Evolutionary conservation across 192 early-diverging fungal species (phyloP).

Genomic region (Linnemannia elongata): DNA sequence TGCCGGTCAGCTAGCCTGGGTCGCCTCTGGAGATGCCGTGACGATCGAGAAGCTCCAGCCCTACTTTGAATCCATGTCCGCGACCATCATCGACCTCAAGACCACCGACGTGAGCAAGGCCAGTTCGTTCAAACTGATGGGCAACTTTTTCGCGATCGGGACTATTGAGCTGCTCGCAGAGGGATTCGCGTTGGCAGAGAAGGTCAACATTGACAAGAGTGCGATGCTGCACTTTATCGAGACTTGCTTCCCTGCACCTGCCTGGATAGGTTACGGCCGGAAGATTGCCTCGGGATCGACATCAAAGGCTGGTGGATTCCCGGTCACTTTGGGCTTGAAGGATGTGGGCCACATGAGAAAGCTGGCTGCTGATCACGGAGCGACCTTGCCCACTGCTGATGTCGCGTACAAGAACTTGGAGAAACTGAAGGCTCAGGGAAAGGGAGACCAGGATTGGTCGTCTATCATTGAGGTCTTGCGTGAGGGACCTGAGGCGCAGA

Average conservation of each 20-base stretch:
- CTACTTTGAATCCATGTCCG: slow-evolving; percentile 63
- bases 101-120: slow-evolving; percentile 60
- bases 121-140: slow-evolving; percentile 70
- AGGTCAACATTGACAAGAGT: slow-evolving; percentile 62
- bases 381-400: slow-evolving; percentile 51
- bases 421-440: slow-evolving; percentile 5
- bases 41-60: slow-evolving; percentile 56
- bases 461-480: slow-evolving; percentile 8
- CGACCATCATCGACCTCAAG: slow-evolving; percentile 58
- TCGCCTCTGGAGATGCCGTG: slow-evolving; percentile 63
- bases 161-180: slow-evolving; percentile 72
- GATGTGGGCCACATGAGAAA: slow-evolving; percentile 57
- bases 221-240: slow-evolving; percentile 66
- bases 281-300: slow-evolving; percentile 55
- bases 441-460: slow-evolving; percentile 27
- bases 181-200: slow-evolving; percentile 69
- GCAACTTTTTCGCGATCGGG: slow-evolving; percentile 73
- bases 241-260: slow-evolving; percentile 59
- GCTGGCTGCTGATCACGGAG: slow-evolving; percentile 48
- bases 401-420: slow-evolving; percentile 17
- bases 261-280: slow-evolving; percentile 60
- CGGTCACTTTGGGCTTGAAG: slow-evolving; percentile 56
- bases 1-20: slow-evolving; percentile 64
- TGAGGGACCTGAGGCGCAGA: background rate
- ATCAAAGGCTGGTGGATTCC: slow-evolving; percentile 46